Evolutionary conservation across 768 basidiomycete genomes (phyloP).

Genomic region (Termitomyces sp.): DNA sequence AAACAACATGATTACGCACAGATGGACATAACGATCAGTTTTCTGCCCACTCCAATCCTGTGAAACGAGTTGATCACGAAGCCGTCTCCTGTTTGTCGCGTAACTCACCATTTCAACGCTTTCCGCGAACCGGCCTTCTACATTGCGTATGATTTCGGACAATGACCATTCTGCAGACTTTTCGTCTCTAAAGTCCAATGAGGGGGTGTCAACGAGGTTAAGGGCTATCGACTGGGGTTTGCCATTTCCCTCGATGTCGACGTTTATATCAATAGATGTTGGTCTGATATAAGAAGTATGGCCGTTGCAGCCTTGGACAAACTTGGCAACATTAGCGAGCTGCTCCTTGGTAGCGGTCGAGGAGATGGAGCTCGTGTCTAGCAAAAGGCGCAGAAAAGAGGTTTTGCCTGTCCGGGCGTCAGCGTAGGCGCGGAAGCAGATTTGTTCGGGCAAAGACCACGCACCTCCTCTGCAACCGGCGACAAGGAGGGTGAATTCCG

Average conservation of each 20-base stretch:
- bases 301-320: slow-evolving; percentile 68
- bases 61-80: slow-evolving; percentile 14
- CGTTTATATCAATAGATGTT: slow-evolving; percentile 67
- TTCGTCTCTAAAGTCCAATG: slow-evolving; percentile 70
- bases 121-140: slow-evolving; percentile 70
- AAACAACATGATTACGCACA: slow-evolving; percentile 43
- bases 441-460: slow-evolving; percentile 19
- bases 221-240: slow-evolving; percentile 50
- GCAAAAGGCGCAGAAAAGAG: slow-evolving; percentile 78
- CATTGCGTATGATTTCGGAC: slow-evolving; percentile 61
- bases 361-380: slow-evolving; percentile 74
- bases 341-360: slow-evolving; percentile 63
- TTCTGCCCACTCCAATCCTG: slow-evolving; percentile 69
- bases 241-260: slow-evolving; percentile 44
- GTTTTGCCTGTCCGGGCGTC: slow-evolving; percentile 65
- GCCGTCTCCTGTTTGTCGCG: slow-evolving; percentile 15
- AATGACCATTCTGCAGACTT: slow-evolving; percentile 57
- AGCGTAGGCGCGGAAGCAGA: slow-evolving; percentile 15
- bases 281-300: slow-evolving; percentile 71
- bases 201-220: slow-evolving; percentile 78
- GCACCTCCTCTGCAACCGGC: slow-evolving; percentile 71
- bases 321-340: slow-evolving; percentile 75
- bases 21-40: slow-evolving; percentile 76
- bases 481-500: slow-evolving; percentile 67
- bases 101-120: slow-evolving; percentile 71